A percentile compares a stretch with the other conserved stretches of the same genome.
Conservation (phyloP, 108 stramenopile genomes). For the Stephanodiscus minutulus region DNA sequence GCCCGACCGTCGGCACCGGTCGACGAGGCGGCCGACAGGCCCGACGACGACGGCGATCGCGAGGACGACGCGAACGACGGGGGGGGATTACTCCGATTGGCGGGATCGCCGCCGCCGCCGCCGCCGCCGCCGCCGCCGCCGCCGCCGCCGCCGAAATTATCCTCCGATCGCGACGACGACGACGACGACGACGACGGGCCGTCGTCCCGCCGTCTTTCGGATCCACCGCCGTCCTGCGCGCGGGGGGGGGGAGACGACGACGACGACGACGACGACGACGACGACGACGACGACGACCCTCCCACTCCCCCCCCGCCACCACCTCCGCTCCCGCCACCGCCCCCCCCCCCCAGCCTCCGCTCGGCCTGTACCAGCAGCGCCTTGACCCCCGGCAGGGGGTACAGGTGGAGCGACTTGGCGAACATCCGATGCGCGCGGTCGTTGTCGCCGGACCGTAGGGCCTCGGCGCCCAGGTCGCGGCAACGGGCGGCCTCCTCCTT, state of each 20-base stretch:
- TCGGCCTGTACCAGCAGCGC: constrained; percentile 73
- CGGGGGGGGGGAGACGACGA: background rate
- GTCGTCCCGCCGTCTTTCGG: background rate
- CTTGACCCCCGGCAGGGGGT: constrained; percentile 91
- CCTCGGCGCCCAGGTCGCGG: constrained; percentile 73
- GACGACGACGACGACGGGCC: background rate
- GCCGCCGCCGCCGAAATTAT: no score
- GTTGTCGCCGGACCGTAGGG: constrained; percentile 64
- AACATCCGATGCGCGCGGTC: constrained; percentile 88
- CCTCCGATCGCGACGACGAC: background rate
- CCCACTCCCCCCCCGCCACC: no score
- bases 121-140: no score
- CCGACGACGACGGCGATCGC: constrained; percentile 27
- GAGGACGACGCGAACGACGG: constrained; percentile 7
- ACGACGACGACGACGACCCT: background rate
- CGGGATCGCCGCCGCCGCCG: no score
- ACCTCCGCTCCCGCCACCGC: background rate
- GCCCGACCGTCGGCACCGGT: constrained; percentile 57
- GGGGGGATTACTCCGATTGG: no score
- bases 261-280: no score
- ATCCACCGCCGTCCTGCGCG: background rate
- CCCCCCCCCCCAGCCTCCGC: constrained; percentile 31
- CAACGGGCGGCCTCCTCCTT: constrained; percentile 82
- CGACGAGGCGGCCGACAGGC: constrained; percentile 17
- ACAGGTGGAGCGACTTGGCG: constrained; percentile 82